Percentiles rank a stretch among this genome's conserved stretches.
phyloP scores from a whole-genome alignment of 2,329 filamentous ascomycete genomes.

The Lithohypha guttulata region DNA sequence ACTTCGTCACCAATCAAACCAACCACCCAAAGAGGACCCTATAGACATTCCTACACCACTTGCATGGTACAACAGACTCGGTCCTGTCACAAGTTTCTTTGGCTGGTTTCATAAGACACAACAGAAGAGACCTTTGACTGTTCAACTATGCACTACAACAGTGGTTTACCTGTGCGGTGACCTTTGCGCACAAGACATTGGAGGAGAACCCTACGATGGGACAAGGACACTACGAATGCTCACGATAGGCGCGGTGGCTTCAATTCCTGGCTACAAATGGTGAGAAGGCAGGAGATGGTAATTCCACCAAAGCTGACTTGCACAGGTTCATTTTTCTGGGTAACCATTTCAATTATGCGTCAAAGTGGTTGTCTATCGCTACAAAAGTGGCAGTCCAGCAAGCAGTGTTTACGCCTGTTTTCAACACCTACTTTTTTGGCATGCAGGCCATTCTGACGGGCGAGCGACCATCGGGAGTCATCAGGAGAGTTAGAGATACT shows the following conservation, averaged over 20 bases:
- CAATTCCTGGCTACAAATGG: conserved; percentile 76
- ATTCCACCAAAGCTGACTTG: conserved; percentile 8
- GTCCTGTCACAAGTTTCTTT: conserved; percentile 21
- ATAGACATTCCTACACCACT: conserved; percentile 19
- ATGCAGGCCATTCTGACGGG: conserved; percentile 66
- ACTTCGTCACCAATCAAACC: conserved; percentile 1
- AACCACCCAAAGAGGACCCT: conserved; percentile 10
- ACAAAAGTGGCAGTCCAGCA: conserved; percentile 77
- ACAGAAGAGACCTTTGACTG: conserved; percentile 60
- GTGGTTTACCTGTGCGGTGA: conserved; percentile 59
- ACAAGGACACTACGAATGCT: conserved; percentile 60
- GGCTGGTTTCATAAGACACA: conserved; percentile 46
- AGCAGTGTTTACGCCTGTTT: conserved; percentile 66
- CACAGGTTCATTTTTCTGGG: conserved; percentile 68
- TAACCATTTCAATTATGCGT: conserved; percentile 72
- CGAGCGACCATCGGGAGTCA: conserved; percentile 51
- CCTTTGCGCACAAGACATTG: conserved; percentile 22
- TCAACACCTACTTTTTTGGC: conserved; percentile 75
- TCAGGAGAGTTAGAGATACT: conserved; percentile 61
- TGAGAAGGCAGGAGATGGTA: conserved; percentile 31
- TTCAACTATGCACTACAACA: conserved; percentile 64
- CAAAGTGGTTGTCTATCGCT: conserved; percentile 57
- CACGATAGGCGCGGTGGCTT: conserved; percentile 59
- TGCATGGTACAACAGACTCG: conserved; percentile 21
- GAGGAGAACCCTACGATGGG: conserved; percentile 51